Evolutionary conservation across 1,139 yeast species (phyloP), one percentile per base, ranked within the genome.

Genomic region (Pichia sp.): DNA sequence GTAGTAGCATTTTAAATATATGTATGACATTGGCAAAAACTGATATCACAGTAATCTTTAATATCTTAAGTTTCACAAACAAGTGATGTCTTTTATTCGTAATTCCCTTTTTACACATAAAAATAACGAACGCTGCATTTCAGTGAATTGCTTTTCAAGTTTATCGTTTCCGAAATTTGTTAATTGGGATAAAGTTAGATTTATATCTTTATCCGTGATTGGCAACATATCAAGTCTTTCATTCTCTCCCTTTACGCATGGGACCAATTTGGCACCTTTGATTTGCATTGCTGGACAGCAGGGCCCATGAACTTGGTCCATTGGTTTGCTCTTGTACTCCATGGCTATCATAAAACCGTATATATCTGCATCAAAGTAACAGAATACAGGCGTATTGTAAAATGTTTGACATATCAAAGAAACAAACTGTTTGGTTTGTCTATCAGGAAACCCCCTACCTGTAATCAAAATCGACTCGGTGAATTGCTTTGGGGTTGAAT

Each of bases 401-500:
- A 77, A 75, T 53, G 75, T 72, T 55, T 68, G 67, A 58, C 79
- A 67, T 58, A 85, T 73, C 30, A 75, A 76, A 42, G 52, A 49
- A 8, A 89, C 75, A 61, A 88, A 79, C 57, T 75, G 76, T 29
- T 84, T 82, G 24, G 88, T 86, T 54, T 84, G 75, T 51, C 79
- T 73, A 65, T 88, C 95, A 0, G 95, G 92, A 60, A 74, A 85
- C 4, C 95, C 95, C 66, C 83, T 83, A 0, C 89, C 92, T 0
- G 85, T 82, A 1, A 84, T 64, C 0, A 82, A 5, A 81, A 60
- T 27, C 60, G 52, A 43, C 2, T 54, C 27, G 4, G 40, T 12
- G n/a, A 56, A 54, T 5, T 14, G 7, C n/a, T 20, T 16, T 14
- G 2, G 4, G 7, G 45, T 12, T 5, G 27, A 8, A 5, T 14